Conservation (phyloP, 805 yeast genomes). For the Myxozyma melibiosi region DNA sequence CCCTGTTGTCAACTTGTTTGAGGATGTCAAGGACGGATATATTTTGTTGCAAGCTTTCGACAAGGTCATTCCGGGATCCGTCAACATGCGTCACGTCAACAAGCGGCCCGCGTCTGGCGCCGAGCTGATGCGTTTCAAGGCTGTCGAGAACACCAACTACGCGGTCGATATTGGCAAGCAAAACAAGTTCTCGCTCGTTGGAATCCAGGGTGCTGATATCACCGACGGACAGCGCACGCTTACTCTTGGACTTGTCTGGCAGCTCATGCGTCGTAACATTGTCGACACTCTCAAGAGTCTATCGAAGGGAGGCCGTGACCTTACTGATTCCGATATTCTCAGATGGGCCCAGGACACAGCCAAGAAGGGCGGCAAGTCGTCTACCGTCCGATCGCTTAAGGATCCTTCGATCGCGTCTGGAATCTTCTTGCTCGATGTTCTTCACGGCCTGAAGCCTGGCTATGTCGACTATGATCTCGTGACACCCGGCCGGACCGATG, state of each 20-base stretch:
- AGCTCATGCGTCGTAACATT: slow-evolving; percentile 95
- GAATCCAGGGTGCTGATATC: slow-evolving; percentile 97
- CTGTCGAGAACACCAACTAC: slow-evolving; percentile 95
- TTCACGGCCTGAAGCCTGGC: slow-evolving; percentile 94
- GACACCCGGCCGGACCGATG: slow-evolving; percentile 73
- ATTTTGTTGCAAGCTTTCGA: slow-evolving; percentile 89
- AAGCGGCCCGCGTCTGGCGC: slow-evolving; percentile 74
- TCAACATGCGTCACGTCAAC: slow-evolving; percentile 75
- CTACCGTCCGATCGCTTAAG: slow-evolving; percentile 75
- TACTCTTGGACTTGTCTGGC: slow-evolving; percentile 95
- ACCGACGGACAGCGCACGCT: slow-evolving; percentile 88
- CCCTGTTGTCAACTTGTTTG: slow-evolving; percentile 85
- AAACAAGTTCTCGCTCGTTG: slow-evolving; percentile 89
- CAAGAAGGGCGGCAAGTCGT: slow-evolving; percentile 74
- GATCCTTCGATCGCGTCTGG: slow-evolving; percentile 78
- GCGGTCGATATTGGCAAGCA: slow-evolving; percentile 97
- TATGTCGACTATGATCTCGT: slow-evolving; percentile 96
- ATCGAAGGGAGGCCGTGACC: slow-evolving; percentile 69
- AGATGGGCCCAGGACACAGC: slow-evolving; percentile 92
- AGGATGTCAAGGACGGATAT: slow-evolving; percentile 92
- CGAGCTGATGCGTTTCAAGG: slow-evolving; percentile 88
- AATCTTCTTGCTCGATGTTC: slow-evolving; percentile 81
- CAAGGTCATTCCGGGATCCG: slow-evolving; percentile 92
- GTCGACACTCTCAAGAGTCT: slow-evolving; percentile 76
- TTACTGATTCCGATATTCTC: slow-evolving; percentile 82